A percentile compares a stretch with the other conserved stretches of the same genome.
phyloP scores from a whole-genome alignment of 1,139 yeast genomes.

The Wickerhamomyces sp. region DNA sequence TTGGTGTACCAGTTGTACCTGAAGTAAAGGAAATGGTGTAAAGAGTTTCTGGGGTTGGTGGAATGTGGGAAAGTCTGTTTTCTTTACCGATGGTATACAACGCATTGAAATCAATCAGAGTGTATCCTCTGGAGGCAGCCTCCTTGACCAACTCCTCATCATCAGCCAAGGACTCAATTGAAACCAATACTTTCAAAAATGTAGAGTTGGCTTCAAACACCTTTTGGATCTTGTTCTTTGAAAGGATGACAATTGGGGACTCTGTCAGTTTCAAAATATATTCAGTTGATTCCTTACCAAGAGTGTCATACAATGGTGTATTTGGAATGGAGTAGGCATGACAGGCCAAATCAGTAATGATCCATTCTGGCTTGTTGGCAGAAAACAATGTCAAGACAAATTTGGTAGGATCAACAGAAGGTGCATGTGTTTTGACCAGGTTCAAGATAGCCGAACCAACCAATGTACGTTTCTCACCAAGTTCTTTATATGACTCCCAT shows the following conservation, averaged over 20 bases:
- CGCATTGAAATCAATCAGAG: slow-evolving; percentile 17
- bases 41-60: slow-evolving; percentile 39
- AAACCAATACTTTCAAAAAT: slow-evolving; percentile 20
- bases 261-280: slow-evolving; percentile 35
- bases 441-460: slow-evolving; percentile 24
- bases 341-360: slow-evolving; percentile 34
- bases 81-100: slow-evolving; percentile 35
- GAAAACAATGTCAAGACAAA: slow-evolving; percentile 24
- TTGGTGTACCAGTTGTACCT: slow-evolving; percentile 54
- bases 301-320: slow-evolving; percentile 40
- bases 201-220: slow-evolving; percentile 21
- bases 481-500: slow-evolving; percentile 20
- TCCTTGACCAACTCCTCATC: slow-evolving; percentile 12
- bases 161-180: slow-evolving; percentile 20
- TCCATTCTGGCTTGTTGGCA: slow-evolving; percentile 28
- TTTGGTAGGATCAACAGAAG: slow-evolving; percentile 12
- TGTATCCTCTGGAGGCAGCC: slow-evolving; percentile 17
- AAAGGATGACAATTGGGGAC: slow-evolving; percentile 34
- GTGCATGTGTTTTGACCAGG: slow-evolving; percentile 20
- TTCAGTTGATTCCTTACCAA: slow-evolving; percentile 35
- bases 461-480: slow-evolving; percentile 19
- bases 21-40: slow-evolving; percentile 51
- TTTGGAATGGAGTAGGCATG: slow-evolving; percentile 33
- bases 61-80: slow-evolving; percentile 30
- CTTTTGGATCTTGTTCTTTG: slow-evolving; percentile 31